Percentiles rank a stretch among this genome's conserved stretches.
Evolutionary conservation across 2,329 filamentous ascomycete genomes (phyloP).

Genomic region (Alternaria sp.): DNA sequence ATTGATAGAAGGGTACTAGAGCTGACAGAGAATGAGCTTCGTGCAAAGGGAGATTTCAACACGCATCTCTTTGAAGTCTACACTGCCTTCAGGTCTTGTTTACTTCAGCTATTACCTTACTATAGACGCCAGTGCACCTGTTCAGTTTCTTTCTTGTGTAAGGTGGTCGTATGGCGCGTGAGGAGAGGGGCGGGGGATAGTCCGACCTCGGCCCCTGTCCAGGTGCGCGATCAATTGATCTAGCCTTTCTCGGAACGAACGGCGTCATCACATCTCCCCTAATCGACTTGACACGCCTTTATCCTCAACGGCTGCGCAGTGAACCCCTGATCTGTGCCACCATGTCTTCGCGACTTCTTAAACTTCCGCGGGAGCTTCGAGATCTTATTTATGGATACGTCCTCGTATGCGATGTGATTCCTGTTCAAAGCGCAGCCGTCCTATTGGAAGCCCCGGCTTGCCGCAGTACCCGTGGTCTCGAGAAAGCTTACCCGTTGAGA

Average conservation of each 20-base stretch:
- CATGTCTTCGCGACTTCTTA: slow-evolving; percentile 15
- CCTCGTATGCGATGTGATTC: slow-evolving; percentile 22
- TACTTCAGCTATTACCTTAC: background rate
- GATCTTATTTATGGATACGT: slow-evolving; percentile 29
- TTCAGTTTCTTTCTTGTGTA: background rate
- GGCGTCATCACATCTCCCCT: slow-evolving; percentile 1
- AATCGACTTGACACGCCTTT: background rate
- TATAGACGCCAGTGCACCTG: background rate
- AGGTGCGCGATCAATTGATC: background rate
- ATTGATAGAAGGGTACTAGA: background rate
- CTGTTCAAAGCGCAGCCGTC: slow-evolving; percentile 19
- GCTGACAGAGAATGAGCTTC: background rate
- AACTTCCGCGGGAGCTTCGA: slow-evolving; percentile 29
- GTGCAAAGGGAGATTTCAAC: background rate
- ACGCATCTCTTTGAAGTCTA: background rate
- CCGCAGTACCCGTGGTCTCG: slow-evolving; percentile 6
- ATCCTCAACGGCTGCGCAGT: background rate
- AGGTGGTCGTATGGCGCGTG: background rate
- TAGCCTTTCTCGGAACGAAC: background rate
- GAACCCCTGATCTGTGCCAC: background rate
- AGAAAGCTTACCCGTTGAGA: slow-evolving; percentile 14
- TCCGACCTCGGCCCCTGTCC: background rate
- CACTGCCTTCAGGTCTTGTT: background rate
- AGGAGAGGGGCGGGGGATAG: background rate
- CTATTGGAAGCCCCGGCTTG: slow-evolving; percentile 2